Base-by-base conservation (phyloP, 2,329 filamentous ascomycete species). In the Hirsutella thompsonii region DNA sequence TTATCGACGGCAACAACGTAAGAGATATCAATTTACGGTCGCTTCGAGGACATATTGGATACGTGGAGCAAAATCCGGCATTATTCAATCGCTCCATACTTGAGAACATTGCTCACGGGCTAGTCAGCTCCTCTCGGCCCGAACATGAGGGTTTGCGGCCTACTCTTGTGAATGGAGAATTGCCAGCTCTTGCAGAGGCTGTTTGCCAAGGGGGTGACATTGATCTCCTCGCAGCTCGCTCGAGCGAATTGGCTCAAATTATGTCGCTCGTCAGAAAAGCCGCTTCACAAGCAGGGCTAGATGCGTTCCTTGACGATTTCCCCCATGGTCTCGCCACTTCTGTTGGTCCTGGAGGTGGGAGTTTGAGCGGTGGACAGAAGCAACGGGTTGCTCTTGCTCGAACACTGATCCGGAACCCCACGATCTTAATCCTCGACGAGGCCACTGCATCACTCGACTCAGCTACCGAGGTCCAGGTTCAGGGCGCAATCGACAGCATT, bases 381-480 rank as follows among this genome's bases (percentile, higher is more conserved):
- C 76, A 81, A 50, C 63, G 76, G 5, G 63, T 81, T 40, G 73
- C 74, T 8, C 62, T 80, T 5, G 75, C 76, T 1, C 62, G 75
- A 20, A 72, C 71, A 16, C 57, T 81, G 13, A 67, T 80, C 23
- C 63, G 69, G 3, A 64, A 79, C 36, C 75, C 75, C 2, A 63
- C 63, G 38, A 69, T 81, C 8, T 59, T 80, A 3, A 63, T 81
- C 10, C 60, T 80, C 2, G 77, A 81, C 36, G 76, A 81, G 51
- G 75, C 76, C 2, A 81, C 76, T 2, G 68, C 74, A 1, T 67
- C 76, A 2, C 62, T 81, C 1, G 76, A 81, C 51, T 75, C 74
- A 13, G 64, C 65, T 2, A 75, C 68, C 37, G 76, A 80, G 50
- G 62, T 61, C 36, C 62, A 67, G 4, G 76, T 80, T 35, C 69